Base-by-base conservation (phyloP, 2,329 filamentous ascomycete genomes). In the Paecilomyces niveus region DNA sequence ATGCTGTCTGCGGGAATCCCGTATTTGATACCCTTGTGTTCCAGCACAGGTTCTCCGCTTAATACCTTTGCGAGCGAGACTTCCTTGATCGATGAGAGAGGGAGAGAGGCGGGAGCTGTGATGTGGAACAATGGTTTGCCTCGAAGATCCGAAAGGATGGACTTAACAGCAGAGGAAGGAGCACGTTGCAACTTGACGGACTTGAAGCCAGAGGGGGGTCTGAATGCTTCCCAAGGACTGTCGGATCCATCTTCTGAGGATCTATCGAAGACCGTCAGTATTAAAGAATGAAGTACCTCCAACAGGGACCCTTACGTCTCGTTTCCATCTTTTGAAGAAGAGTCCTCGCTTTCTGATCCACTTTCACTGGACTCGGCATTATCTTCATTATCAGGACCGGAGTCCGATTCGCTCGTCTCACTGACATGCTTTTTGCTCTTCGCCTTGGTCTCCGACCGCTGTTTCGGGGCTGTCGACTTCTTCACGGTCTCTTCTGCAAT, bases 101-200 rank as follows among this genome's bases (percentile, higher is more conserved):
- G 74, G 18, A 81, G 69, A 53, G 68, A 74, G 3, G 74, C 67
- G 1, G 79, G 79, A 1, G 76, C 77, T 18, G 75, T 76, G 58
- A 81, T 77, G 61, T 81, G 77, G 69, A 77, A 77, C 54, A 81
- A 64, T 65, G 80, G 74, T 63, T 80, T 81, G 55, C 73, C 74
- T 54, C 65, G 65, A 54, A 78, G 67, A 54, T 76, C 67, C 39
- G 74, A 72, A 49, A 76, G 68, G 24, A 72, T 57, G 24, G 74
- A 71, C 53, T 70, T 66, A 51, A 69, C 64, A 53, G 60, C 65
- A 2, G 72, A 71, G 53, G 70, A 71, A 29, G 70, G 67, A 4
- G 69, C 63, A 18, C 66, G 57, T 50, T 70, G 67, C 57, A 70
- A 70, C 58, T 72, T 71, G 53, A 70, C 62, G 39, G 70, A 57